Evolutionary conservation across 768 basidiomycete genomes (phyloP), one percentile per base, ranked within the genome.

Genomic region (Kwoniella europaea): DNA sequence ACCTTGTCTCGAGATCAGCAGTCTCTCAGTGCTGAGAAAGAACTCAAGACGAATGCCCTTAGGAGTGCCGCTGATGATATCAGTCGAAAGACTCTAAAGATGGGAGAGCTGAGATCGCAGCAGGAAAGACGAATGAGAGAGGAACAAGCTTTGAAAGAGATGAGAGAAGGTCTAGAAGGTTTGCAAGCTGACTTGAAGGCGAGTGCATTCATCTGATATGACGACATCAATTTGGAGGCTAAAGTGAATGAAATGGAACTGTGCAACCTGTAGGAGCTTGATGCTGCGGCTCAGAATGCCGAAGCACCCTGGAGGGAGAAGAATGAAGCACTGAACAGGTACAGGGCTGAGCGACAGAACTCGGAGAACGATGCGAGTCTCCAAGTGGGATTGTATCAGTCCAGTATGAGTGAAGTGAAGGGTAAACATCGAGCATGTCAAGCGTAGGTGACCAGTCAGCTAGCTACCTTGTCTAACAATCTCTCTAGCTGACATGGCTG

Each of bases 301-400:
- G 79, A 80, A 53, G 77, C 74, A 2, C 79, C 79, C 22, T 80
- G 79, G 79, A 55, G 77, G 55, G 75, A 78, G 67, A 76, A 76
- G 71, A 74, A 74, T 35, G 79, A 80, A 42, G 74, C 68, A 2
- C 50, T 80, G 22, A 78, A 68, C 55, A 60, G 79, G 62, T 71
- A 73, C 43, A 65, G 77, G 0, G 63, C 71, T n/a, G 79, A 80
- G 59, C 43, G 77, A 20, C 65, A 74, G 44, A 80, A 72, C 65
- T 64, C 70, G 7, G 79, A 80, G 71, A 76, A 77, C 43, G 79
- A 80, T n/a, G 77, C 77, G 2, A 56, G 63, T 52, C 62, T 79
- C n/a, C 76, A 79, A 24, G 77, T 76, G 15, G 79, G 77, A 10
- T 54, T 81, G 42, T 77, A 76, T 57, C 79, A 80, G 42, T 76